A percentile compares a stretch with the other conserved stretches of the same genome.
These are phyloP conservation scores for Flaveria brownii DNA, from an alignment of 129 eudicot species.

Conservation along the genomic window DNA sequence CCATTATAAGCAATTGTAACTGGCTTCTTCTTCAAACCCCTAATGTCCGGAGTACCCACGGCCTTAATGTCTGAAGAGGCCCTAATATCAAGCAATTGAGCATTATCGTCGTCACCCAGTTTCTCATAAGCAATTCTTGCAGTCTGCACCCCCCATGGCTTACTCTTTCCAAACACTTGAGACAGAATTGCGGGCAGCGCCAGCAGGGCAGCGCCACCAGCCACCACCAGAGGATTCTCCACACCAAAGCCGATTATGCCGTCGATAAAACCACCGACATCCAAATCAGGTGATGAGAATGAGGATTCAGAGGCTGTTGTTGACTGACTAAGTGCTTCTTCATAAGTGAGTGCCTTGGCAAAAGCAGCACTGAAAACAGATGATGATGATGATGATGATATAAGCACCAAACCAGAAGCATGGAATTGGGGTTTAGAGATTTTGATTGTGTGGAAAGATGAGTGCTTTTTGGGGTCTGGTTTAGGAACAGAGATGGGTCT, in stretches of 20 bases:
- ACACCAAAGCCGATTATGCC: slow-evolving; percentile 51
- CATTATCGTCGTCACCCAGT: slow-evolving; percentile 61
- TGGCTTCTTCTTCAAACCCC: slow-evolving; percentile 75
- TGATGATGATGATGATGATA: slow-evolving; percentile 51
- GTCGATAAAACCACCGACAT: slow-evolving; percentile 48
- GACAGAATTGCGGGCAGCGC: slow-evolving; percentile 70
- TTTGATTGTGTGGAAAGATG: slow-evolving; percentile 23
- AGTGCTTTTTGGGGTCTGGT: slow-evolving; percentile 52
- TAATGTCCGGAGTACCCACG: slow-evolving; percentile 74
- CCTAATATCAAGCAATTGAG: slow-evolving; percentile 88
- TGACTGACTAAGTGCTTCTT: slow-evolving; percentile 83
- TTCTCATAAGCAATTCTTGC: slow-evolving; percentile 77
- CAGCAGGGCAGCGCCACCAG: slow-evolving; percentile 65
- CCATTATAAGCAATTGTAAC: slow-evolving; percentile 65
- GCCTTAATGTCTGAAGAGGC: slow-evolving; percentile 48
- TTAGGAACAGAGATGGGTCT: slow-evolving; percentile 71
- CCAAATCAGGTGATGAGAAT: slow-evolving; percentile 49
- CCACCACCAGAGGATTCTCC: slow-evolving; percentile 68
- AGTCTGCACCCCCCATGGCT: slow-evolving; percentile 80
- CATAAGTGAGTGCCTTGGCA: slow-evolving; percentile 79
- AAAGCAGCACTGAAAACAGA: slow-evolving; percentile 53
- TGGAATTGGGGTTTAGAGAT: slow-evolving; percentile 45
- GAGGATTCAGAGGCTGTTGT: slow-evolving; percentile 39
- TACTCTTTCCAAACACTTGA: slow-evolving; percentile 58
- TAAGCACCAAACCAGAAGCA: slow-evolving; percentile 51